Conservation (phyloP, 1,139 yeast species). For the Debaryomyces sp. region DNA sequence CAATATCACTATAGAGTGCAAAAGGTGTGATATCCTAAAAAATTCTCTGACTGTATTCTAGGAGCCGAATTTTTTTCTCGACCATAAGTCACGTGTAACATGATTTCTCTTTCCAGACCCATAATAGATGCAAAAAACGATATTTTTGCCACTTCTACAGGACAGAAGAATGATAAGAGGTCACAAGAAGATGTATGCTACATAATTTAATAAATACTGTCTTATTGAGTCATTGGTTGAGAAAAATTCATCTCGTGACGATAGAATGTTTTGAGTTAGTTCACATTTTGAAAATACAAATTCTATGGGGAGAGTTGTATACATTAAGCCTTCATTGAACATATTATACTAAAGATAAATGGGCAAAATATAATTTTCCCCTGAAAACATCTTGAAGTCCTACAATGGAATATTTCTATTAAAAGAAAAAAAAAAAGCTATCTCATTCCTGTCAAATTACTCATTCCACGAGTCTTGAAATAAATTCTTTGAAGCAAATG, state of each 20-base stretch:
- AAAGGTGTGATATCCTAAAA: neutral
- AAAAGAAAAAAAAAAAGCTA: neutral
- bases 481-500: neutral
- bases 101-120: neutral
- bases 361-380: too few relatives aligned
- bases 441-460: neutral
- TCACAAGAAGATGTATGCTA: neutral
- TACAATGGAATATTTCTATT: too few relatives aligned
- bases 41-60: neutral
- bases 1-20: neutral
- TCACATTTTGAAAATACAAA: too few relatives aligned
- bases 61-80: neutral
- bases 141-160: neutral
- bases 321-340: too few relatives aligned
- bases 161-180: neutral
- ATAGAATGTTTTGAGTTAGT: too few relatives aligned
- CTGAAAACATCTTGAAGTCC: too few relatives aligned
- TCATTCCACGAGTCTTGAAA: neutral
- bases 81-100: neutral
- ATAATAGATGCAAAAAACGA: neutral
- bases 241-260: neutral
- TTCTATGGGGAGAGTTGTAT: too few relatives aligned
- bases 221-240: neutral
- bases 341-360: too few relatives aligned
- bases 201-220: neutral